Base-by-base conservation (phyloP, 2,329 filamentous ascomycete genomes). In the Penicillium sp. region DNA sequence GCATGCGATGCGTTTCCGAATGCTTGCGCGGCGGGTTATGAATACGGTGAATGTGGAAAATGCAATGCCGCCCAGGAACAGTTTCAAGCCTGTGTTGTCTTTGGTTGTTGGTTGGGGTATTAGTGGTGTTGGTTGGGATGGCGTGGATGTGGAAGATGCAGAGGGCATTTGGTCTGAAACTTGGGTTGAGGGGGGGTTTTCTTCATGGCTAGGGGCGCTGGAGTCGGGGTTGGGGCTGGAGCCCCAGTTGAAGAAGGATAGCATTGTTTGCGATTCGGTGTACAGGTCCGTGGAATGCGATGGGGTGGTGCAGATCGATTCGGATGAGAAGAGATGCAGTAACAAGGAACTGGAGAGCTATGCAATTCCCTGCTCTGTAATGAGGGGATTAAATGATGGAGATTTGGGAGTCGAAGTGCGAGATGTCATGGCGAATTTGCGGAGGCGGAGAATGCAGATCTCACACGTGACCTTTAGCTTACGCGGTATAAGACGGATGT, bases 11-110 rank as follows among this genome's bases (percentile, higher is more conserved):
- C 80, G 78, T 57, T 87, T 85, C 39, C 83, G 81, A 37, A 75
- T 66, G 31, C 95, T 76, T 7, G 89, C 79, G 44, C 91, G 83
- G 27, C 86, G 80, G 1, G 88, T 87, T 27, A 95, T 75, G 47
- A 85, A 66, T 1, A 87, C 75, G 1, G 89, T 88, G 55, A 90
- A 77, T 20, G 81, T 74, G 56, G 95, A 80, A 72, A 95, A 95
- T 47, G 81, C 77, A 9, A 87, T 79, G 37, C 92, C 92, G 53
- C 84, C 83, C 60, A 85, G 76, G 69, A 93, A 86, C 51, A 95
- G 69, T 53, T 72, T 72, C 38, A 65, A 56, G 57, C 67, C 64
- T 23, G 67, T 62, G 46, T 52, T 56, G 33, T 62, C 52, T 47
- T 49, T 45, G 25, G 39, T 23, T 20, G 49, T 42, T 49, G 44